Evolutionary conservation across 1,284 basidiomycete genomes (phyloP).

Genomic region (Pterulicium gracile): DNA sequence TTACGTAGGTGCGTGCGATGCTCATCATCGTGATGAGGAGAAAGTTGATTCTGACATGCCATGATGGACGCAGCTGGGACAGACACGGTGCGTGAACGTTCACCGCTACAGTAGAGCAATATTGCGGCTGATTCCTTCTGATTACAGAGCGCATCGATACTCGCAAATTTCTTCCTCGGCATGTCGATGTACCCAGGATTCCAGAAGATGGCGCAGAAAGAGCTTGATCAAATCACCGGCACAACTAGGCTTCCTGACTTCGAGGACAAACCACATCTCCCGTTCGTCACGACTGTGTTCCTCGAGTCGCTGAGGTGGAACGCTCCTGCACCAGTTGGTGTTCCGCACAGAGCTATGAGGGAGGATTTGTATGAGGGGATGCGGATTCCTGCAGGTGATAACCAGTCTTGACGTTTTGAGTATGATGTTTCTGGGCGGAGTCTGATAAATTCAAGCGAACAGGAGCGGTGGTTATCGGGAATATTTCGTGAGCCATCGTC

Average conservation of each 20-base stretch:
- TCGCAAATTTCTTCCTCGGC: background rate
- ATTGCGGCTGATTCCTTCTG: background rate
- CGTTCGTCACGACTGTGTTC: background rate
- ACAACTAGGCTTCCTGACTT: background rate
- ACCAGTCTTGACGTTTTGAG: background rate
- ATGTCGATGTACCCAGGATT: background rate
- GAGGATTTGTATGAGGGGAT: background rate
- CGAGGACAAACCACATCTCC: background rate
- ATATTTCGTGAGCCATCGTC: background rate
- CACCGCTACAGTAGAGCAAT: background rate
- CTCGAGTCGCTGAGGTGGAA: constrained; percentile 31
- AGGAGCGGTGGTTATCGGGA: background rate
- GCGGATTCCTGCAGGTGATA: background rate
- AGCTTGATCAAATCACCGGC: background rate
- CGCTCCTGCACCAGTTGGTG: constrained; percentile 37
- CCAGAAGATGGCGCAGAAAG: background rate
- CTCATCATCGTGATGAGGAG: too few relatives aligned
- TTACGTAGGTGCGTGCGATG: background rate
- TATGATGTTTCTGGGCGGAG: background rate
- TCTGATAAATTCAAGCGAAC: background rate
- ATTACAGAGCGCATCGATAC: background rate
- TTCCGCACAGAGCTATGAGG: background rate
- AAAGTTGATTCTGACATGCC: background rate
- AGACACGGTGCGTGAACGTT: background rate
- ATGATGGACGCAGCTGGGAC: background rate